Evolutionary conservation across 345 rosid species (phyloP), one percentile per base, ranked within the genome.

Genomic region (Syzygium grande): DNA sequence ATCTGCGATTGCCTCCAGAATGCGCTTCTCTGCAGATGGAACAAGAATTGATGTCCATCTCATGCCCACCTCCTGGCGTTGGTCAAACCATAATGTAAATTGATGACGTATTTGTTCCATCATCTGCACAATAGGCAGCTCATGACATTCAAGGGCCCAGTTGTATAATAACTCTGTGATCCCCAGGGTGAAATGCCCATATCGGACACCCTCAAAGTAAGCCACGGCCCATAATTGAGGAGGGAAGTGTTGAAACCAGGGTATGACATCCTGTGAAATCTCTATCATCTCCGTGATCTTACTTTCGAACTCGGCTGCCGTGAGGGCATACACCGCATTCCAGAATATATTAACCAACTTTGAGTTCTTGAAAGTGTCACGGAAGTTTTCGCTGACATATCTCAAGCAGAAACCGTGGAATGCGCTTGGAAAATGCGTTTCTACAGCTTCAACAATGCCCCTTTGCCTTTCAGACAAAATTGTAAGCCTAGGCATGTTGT

Each of bases 131-230:
- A 97, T 46, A 22, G 99, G 99, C 52, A 96, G 96, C 89, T 98
- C 99, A 88, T 98, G 99, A 86, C 99, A 98, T 88, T 96, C 99
- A 16, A 95, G 94, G 54, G 99, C 98, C 99, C 99, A 98, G 51
- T 93, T 94, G 89, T 95, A 98, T 86, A 98, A 88, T 63, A 93
- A 87, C 91, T 96, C 99, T 0, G 98, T 98, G 56, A 98, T 93
- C 78, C 98, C 98, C 86, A 98, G 91, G 1, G 94, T 91, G 63
- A 98, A 98, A 91, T 98, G 99, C 59, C 99, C 99, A 86, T 95
- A 96, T 16, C 98, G 90, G 84, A 94, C 95, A 21, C 99, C 98
- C 55, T 95, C 98, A 92, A 96, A 97, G 91, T 96, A 95, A 30
- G 99, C 97, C 49, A 97, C 96, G 3, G 99, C 98, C 99, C 99